Base-by-base conservation (phyloP, 2,329 filamentous ascomycete species). In the Phialocephala sp. region DNA sequence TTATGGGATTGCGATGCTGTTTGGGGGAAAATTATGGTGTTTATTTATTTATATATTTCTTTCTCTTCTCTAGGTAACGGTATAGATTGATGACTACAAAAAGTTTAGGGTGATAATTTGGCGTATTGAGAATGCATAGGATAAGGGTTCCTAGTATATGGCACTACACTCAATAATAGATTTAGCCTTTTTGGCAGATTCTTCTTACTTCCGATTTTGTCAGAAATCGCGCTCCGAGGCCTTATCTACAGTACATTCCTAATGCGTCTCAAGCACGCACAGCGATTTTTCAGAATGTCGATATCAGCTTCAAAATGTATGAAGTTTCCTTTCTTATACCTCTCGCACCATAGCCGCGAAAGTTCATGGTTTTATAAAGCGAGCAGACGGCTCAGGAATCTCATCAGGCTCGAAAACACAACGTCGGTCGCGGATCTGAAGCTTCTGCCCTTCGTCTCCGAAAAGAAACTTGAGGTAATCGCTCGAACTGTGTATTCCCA, bases 131-230 rank as follows among this genome's bases (percentile, higher is more conserved):
- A 32, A 35, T 54, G 22, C 50, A 54, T 54, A 14, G 50, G 50
- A 54, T 43, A 50, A 50, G 14, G 15, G 50, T 22, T 35, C 8
- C 24, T 54, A 9, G 50, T 54, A 54, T 22, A 54, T 32, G 50
- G 24, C n/a, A 50, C 41, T 50, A 54, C 50, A 54, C 50, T 54
- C 50, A 27, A 32, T 27, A 35, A 54, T 32, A 54, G 50, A 54
- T 54, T 18, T 54, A 2, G 8, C 32, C 27, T 35, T 54, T 24
- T 50, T 5, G 2, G 22, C n/a, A 22, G 11, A 50, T 32, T 32
- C 27, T 32, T 32, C n/a, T 32, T 32, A 32, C 27, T 32, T 32
- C 27, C n/a, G n/a, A n/a, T n/a, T n/a, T n/a, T 32, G 6, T 32
- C 6, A 32, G 27, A 32, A 32, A 6, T 32, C 6, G 27, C 27